phyloP scores from a whole-genome alignment of 768 basidiomycete species.

The Suillus spraguei region DNA sequence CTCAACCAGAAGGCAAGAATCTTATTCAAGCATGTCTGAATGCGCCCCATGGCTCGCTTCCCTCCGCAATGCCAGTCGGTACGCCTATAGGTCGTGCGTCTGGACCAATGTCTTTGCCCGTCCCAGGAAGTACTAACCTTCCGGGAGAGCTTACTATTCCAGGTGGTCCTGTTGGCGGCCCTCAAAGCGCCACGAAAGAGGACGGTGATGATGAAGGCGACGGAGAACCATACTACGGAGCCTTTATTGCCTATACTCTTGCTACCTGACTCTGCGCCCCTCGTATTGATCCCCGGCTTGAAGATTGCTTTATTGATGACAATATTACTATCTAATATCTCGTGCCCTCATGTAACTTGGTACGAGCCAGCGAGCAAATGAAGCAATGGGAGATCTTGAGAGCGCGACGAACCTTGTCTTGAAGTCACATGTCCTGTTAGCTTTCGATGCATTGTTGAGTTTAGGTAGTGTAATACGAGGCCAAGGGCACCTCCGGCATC shows the following conservation, averaged over 20 bases:
- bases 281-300: no score
- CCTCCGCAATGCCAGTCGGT: conserved; percentile 76
- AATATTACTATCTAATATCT: no score
- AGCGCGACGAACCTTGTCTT: no score
- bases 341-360: no score
- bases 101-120: conserved; percentile 50
- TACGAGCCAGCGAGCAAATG: no score
- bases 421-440: no score
- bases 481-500: background rate
- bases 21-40: conserved; percentile 98
- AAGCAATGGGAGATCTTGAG: no score
- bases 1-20: conserved; percentile 96
- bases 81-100: conserved; percentile 66
- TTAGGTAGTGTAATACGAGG: background rate
- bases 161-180: conserved; percentile 43
- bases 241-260: no score
- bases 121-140: conserved; percentile 60
- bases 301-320: no score
- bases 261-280: no score
- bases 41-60: conserved; percentile 81
- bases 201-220: conserved; percentile 66
- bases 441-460: conserved; percentile 34
- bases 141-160: conserved; percentile 81
- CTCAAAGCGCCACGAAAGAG: conserved; percentile 46
- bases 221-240: conserved; percentile 37